Evolutionary conservation across 2,329 filamentous ascomycete genomes (phyloP).

Genomic region (Fusarium robinianum): DNA sequence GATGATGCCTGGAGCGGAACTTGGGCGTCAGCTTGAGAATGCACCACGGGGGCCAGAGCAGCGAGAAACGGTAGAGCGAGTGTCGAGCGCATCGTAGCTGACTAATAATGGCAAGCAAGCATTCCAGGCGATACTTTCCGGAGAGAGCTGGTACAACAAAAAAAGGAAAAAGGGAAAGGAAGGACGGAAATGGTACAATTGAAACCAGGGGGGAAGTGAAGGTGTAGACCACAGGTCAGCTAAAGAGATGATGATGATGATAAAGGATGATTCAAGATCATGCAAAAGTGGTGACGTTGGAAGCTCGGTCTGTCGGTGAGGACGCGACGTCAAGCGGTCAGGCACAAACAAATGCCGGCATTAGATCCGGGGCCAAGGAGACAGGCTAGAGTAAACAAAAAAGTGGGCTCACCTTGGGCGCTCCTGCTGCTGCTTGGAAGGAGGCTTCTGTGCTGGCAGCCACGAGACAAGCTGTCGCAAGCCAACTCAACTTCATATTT

Average conservation of each 20-base stretch:
- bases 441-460: conserved; percentile 37
- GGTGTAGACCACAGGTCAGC: too few species aligned
- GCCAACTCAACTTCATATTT: conserved; percentile 42
- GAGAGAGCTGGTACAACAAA: not conserved
- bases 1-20: conserved; percentile 24
- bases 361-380: conserved; percentile 5
- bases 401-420: conserved; percentile 22
- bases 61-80: conserved; percentile 12
- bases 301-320: too few species aligned
- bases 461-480: conserved; percentile 41
- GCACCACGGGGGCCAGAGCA: conserved; percentile 10
- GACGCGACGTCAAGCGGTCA: too few species aligned
- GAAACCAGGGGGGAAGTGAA: too few species aligned
- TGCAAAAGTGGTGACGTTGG: too few species aligned
- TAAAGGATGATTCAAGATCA: too few species aligned
- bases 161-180: not conserved
- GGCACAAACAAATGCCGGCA: not conserved
- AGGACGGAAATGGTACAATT: too few species aligned
- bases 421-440: conserved; percentile 14
- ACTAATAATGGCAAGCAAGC: not conserved
- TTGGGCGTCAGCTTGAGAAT: conserved; percentile 30
- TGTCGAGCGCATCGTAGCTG: conserved; percentile 23
- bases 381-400: not conserved
- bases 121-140: not conserved
- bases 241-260: too few species aligned